phyloP scores from a whole-genome alignment of 208 protist genomes.

The Leptomonas seymouri region DNA sequence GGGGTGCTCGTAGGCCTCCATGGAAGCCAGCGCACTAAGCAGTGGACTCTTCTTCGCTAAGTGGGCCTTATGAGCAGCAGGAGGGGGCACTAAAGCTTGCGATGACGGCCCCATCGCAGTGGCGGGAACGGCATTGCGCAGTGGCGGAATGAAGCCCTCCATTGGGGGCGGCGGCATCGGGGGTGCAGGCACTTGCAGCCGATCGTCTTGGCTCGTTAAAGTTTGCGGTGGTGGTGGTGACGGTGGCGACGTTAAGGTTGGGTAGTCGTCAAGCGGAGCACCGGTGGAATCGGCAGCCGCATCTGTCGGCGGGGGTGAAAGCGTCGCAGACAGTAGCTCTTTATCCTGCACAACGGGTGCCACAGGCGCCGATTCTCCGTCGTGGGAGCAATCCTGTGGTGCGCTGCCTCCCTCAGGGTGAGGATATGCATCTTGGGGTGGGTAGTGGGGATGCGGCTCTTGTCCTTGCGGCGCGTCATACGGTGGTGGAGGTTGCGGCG shows the following conservation, averaged over 20 bases:
- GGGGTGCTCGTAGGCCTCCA: slow-evolving; percentile 12
- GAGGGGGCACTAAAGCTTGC: neutral
- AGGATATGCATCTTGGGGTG: neutral
- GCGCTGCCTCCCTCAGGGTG: neutral
- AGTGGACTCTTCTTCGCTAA: slow-evolving; percentile 5
- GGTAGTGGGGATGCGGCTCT: neutral
- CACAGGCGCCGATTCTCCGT: neutral
- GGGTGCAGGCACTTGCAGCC: neutral
- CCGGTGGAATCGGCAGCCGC: neutral
- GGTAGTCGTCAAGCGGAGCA: neutral
- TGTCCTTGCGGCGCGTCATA: neutral
- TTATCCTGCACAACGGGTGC: neutral
- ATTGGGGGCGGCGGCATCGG: neutral
- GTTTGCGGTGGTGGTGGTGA: neutral
- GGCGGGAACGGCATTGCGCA: neutral
- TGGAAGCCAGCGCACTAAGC: neutral
- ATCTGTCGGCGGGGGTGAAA: neutral
- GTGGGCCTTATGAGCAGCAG: neutral
- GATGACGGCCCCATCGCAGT: neutral
- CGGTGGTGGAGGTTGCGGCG: neutral
- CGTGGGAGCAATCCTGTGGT: neutral
- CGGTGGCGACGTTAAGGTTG: neutral
- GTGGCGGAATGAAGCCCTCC: neutral
- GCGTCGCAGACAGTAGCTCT: neutral
- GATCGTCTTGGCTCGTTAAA: slow-evolving; percentile 8